Conservation (phyloP, 495 filamentous ascomycete genomes). For the Achaetomiella virescens region DNA sequence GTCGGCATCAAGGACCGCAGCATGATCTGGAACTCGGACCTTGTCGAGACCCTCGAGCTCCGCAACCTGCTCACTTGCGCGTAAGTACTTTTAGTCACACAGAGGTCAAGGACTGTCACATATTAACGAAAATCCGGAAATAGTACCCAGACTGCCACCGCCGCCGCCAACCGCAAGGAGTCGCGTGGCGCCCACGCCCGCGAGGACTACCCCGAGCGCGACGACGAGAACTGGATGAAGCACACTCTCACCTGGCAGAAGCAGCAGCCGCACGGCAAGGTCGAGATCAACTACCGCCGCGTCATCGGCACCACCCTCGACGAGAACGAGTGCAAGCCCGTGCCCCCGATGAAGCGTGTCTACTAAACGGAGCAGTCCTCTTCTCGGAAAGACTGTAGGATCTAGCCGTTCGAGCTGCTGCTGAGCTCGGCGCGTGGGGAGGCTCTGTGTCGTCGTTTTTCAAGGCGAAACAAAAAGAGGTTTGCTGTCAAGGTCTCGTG, state of each 20-base stretch:
- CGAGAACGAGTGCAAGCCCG: slow-evolving; percentile 80
- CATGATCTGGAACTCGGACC: slow-evolving; percentile 99
- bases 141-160: slow-evolving; percentile 74
- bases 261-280: slow-evolving; percentile 71
- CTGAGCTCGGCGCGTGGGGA: background rate
- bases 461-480: background rate
- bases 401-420: too few relatives aligned
- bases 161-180: slow-evolving; percentile 86
- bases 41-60: slow-evolving; percentile 91
- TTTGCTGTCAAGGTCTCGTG: background rate
- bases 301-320: slow-evolving; percentile 77
- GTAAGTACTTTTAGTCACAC: slow-evolving; percentile 43
- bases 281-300: slow-evolving; percentile 69
- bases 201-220: slow-evolving; percentile 90
- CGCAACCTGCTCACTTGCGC: slow-evolving; percentile 93
- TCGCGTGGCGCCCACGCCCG: slow-evolving; percentile 90
- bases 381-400: background rate
- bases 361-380: slow-evolving; percentile 45
- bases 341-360: slow-evolving; percentile 81
- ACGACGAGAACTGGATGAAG: slow-evolving; percentile 98
- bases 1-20: slow-evolving; percentile 93
- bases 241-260: slow-evolving; percentile 94
- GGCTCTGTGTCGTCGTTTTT: background rate
- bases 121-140: background rate
- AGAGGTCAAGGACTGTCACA: background rate